Evolutionary conservation across 2,329 filamentous ascomycete species (phyloP).

Genomic region (Colletotrichum agaves): DNA sequence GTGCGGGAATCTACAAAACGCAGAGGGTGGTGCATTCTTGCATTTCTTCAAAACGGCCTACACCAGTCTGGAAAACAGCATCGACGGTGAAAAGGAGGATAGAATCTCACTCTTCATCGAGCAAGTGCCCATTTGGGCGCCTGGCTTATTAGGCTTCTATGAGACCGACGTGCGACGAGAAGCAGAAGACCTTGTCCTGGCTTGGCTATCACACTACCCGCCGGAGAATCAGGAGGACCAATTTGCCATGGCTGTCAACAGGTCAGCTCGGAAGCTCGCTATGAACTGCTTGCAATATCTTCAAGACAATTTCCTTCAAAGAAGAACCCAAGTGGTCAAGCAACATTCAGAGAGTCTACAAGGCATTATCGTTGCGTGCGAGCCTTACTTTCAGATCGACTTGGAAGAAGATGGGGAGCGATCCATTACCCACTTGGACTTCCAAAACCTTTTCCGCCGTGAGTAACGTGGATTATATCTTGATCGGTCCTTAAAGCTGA

Average conservation of each 20-base stretch:
- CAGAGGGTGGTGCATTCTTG: conserved; percentile 61
- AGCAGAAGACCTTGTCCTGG: conserved; percentile 56
- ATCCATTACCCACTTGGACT: conserved; percentile 41
- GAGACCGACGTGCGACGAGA: conserved; percentile 54
- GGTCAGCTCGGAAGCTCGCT: conserved; percentile 54
- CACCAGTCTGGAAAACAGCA: conserved; percentile 44
- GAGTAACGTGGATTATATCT: conserved; percentile 40
- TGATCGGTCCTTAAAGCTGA: background rate
- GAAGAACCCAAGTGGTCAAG: conserved; percentile 53
- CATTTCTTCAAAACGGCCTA: conserved; percentile 52
- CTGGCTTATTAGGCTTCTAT: conserved; percentile 59
- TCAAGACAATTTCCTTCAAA: conserved; percentile 57
- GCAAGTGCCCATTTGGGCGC: conserved; percentile 59
- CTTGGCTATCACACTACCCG: conserved; percentile 47
- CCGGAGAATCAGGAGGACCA: conserved; percentile 44
- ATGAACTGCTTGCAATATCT: conserved; percentile 58
- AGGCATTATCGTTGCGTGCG: conserved; percentile 55
- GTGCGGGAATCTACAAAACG: conserved; percentile 55
- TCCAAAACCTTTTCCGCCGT: conserved; percentile 51
- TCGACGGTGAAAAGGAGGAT: conserved; percentile 40
- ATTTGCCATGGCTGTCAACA: conserved; percentile 46
- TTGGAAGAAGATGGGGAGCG: conserved; percentile 3
- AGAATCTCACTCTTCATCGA: conserved; percentile 42
- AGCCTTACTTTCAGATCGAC: conserved; percentile 49
- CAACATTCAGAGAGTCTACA: conserved; percentile 56